Evolutionary conservation across 2,329 filamentous ascomycete genomes (phyloP).

Genomic region (Cladosporium halotolerans): DNA sequence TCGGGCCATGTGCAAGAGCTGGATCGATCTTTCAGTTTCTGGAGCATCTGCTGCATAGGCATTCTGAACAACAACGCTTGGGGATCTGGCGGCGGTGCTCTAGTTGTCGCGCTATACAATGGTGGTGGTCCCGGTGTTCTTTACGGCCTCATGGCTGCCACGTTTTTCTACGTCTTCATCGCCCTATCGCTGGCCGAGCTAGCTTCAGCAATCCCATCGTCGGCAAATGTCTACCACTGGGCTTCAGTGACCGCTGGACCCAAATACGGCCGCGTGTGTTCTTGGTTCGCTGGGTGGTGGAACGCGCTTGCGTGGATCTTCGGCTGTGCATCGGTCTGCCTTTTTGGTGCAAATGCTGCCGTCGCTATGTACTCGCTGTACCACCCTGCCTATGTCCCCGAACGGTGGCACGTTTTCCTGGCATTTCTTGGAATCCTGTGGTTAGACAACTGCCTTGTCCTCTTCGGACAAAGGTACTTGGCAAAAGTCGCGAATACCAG

Average conservation of each 20-base stretch:
- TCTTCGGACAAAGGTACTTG: conserved; percentile 52
- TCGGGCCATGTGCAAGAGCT: conserved; percentile 49
- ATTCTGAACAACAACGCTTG: conserved; percentile 31
- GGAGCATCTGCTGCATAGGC: conserved; percentile 42
- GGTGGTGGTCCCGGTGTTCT: conserved; percentile 43
- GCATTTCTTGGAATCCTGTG: conserved; percentile 44
- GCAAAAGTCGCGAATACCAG: conserved; percentile 47
- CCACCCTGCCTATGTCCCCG: conserved; percentile 39
- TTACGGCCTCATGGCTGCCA: conserved; percentile 44
- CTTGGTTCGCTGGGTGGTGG: conserved; percentile 47
- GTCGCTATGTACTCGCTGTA: conserved; percentile 46
- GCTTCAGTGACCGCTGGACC: conserved; percentile 44
- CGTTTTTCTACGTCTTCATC: conserved; percentile 47
- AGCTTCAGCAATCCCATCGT: conserved; percentile 33
- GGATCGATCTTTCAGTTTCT: conserved; percentile 44
- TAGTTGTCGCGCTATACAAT: conserved; percentile 33
- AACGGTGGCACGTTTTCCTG: conserved; percentile 48
- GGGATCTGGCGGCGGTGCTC: conserved; percentile 20
- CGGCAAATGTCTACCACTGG: conserved; percentile 47
- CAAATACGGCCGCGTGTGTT: conserved; percentile 41
- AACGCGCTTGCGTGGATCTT: conserved; percentile 48
- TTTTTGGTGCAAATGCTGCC: conserved; percentile 41
- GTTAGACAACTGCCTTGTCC: conserved; percentile 40
- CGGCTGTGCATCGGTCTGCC: conserved; percentile 36
- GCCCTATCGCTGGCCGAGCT: conserved; percentile 47